A percentile compares a stretch with the other conserved stretches of the same genome.
Evolutionary conservation across 2,329 filamentous ascomycete species (phyloP).

Genomic region (Bipolaris sorokiniana): DNA sequence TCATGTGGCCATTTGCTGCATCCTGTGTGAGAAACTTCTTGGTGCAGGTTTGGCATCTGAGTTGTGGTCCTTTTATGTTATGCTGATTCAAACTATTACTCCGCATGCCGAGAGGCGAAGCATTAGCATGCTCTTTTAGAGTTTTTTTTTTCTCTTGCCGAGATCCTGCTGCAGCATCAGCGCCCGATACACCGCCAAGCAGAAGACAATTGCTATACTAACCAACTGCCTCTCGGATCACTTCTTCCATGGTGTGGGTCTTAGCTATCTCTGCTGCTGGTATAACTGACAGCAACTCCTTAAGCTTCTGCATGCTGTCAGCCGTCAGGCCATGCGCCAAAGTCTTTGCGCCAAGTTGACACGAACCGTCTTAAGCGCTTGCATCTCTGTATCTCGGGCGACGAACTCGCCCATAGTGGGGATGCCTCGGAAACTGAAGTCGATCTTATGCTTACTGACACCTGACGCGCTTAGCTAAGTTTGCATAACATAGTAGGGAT

Average conservation of each 20-base stretch:
- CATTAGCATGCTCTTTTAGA: background rate
- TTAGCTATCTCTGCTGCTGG: background rate
- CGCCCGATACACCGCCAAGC: background rate
- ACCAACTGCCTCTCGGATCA: background rate
- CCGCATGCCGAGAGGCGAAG: background rate
- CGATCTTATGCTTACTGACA: too few species aligned
- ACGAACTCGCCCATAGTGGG: too few species aligned
- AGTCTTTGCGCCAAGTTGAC: too few species aligned
- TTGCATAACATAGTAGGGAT: too few species aligned
- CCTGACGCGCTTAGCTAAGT: too few species aligned
- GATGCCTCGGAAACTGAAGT: too few species aligned
- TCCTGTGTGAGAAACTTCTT: background rate
- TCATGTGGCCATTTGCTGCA: background rate
- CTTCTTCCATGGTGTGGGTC: background rate
- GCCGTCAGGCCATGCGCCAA: too few species aligned
- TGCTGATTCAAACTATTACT: background rate
- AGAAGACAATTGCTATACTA: background rate
- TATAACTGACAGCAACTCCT: background rate
- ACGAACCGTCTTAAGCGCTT: too few species aligned
- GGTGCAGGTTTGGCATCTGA: background rate
- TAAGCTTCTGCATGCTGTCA: too few species aligned
- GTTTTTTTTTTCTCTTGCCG: background rate
- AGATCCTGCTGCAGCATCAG: background rate
- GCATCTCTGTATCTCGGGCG: too few species aligned
- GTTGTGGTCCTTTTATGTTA: background rate